Conservation (phyloP, 768 basidiomycete genomes). For the Rhizopogon vesiculosus region DNA sequence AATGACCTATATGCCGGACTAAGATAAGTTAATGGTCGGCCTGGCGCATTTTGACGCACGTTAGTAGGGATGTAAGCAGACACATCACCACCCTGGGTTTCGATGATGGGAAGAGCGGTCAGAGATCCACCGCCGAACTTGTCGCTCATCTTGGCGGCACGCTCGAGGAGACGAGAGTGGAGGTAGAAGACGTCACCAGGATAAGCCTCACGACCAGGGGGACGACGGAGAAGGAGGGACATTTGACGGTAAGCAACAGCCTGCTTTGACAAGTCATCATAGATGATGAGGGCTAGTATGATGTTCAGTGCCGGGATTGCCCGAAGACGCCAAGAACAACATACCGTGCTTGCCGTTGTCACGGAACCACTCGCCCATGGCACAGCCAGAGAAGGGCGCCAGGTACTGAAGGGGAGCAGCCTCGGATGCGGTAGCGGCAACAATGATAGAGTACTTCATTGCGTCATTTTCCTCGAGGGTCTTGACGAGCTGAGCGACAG, state of each 20-base stretch:
- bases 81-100: slow-evolving; percentile 99
- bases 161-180: slow-evolving; percentile 99
- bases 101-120: slow-evolving; percentile 98
- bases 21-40: neutral
- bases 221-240: slow-evolving; percentile 99
- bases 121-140: slow-evolving; percentile 98
- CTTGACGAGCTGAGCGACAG: slow-evolving; percentile 98
- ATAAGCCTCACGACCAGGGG: slow-evolving; percentile 99
- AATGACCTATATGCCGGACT: slow-evolving; percentile 65
- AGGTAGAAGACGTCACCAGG: slow-evolving; percentile 99
- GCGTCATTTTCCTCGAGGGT: slow-evolving; percentile 99
- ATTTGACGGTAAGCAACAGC: slow-evolving; percentile 99
- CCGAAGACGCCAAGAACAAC: slow-evolving; percentile 14
- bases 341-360: slow-evolving; percentile 99
- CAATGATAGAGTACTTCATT: slow-evolving; percentile 99
- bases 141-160: slow-evolving; percentile 99
- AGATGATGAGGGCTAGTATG: slow-evolving; percentile 84
- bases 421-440: slow-evolving; percentile 98
- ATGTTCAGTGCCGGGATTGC: slow-evolving; percentile 1
- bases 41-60: slow-evolving; percentile 36
- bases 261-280: slow-evolving; percentile 99
- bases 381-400: slow-evolving; percentile 99
- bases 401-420: slow-evolving; percentile 99
- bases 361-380: slow-evolving; percentile 99
- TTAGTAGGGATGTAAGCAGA: slow-evolving; percentile 98